A percentile compares a stretch with the other conserved stretches of the same genome.
Evolutionary conservation across 164 flowering plant species (phyloP).

Genomic region (Dillenia turbinata): DNA sequence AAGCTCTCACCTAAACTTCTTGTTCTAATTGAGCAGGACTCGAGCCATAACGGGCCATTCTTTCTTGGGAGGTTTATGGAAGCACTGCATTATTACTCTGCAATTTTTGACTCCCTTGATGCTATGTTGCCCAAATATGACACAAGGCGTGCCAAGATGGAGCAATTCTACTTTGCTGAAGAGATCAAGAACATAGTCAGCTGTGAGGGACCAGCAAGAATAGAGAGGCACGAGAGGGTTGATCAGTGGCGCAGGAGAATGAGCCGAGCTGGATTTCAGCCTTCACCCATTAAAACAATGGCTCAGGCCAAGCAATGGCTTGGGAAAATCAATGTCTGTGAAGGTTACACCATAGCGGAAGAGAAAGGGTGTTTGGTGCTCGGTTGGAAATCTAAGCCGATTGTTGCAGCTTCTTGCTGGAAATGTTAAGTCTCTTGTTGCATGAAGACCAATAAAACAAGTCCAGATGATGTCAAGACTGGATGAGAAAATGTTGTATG

Average conservation of each 20-base stretch:
- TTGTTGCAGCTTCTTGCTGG: constrained; percentile 63
- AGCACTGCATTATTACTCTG: constrained; percentile 55
- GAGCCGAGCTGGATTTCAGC: constrained; percentile 64
- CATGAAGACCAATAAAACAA: neutral
- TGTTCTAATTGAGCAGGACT: constrained; percentile 56
- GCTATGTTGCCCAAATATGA: constrained; percentile 58
- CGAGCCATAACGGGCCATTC: constrained; percentile 65
- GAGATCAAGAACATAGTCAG: constrained; percentile 68
- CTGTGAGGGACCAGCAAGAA: constrained; percentile 57
- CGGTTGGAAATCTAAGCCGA: constrained; percentile 63
- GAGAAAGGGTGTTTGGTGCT: constrained; percentile 65
- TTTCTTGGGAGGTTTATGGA: constrained; percentile 66
- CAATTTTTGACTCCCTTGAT: constrained; percentile 55
- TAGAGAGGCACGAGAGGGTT: constrained; percentile 57
- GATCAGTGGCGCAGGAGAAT: constrained; percentile 64
- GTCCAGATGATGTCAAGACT: neutral
- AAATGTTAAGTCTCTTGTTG: constrained; percentile 31
- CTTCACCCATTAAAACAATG: constrained; percentile 46
- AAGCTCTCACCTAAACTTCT: constrained; percentile 38
- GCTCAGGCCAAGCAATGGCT: constrained; percentile 54
- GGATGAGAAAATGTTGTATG: neutral
- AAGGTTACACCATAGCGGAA: constrained; percentile 55
- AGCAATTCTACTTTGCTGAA: constrained; percentile 61
- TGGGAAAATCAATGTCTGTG: constrained; percentile 26
- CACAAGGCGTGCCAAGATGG: constrained; percentile 54